Evolutionary conservation across 2,329 filamentous ascomycete species (phyloP).

Genomic region (Epichloe sylvatica): DNA sequence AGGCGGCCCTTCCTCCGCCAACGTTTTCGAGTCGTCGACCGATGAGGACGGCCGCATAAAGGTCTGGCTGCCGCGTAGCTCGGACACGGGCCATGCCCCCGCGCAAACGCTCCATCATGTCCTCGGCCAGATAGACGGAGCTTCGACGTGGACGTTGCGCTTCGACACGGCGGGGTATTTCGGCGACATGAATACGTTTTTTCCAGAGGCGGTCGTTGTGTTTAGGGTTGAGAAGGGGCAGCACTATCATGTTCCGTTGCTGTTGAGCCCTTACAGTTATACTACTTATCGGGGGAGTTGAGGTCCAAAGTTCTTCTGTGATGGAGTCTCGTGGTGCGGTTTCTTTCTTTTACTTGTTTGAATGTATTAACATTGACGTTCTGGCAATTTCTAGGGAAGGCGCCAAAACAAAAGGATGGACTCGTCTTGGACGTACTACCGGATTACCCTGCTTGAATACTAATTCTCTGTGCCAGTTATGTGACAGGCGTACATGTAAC

Average conservation of each 20-base stretch:
- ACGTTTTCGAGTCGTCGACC: slow-evolving; percentile 49
- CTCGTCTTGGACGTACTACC: no score
- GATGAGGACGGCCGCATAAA: slow-evolving; percentile 65
- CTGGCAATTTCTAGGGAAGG: no score
- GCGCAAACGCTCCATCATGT: slow-evolving; percentile 45
- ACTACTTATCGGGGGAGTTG: slow-evolving; percentile 65
- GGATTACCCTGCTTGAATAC: no score
- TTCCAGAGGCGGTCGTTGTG: slow-evolving; percentile 43
- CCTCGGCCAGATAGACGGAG: slow-evolving; percentile 27
- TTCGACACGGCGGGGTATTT: slow-evolving; percentile 66
- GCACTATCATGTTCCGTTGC: slow-evolving; percentile 66
- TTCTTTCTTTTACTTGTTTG: no score
- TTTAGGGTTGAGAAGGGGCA: slow-evolving; percentile 42
- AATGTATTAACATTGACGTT: no score
- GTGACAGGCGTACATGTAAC: no score
- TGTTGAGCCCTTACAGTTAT: slow-evolving; percentile 68
- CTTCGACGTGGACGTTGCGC: slow-evolving; percentile 50
- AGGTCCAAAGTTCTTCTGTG: slow-evolving; percentile 7
- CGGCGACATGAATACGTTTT: slow-evolving; percentile 46
- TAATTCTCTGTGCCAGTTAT: no score
- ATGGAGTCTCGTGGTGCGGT: no score
- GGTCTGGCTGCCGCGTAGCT: slow-evolving; percentile 49
- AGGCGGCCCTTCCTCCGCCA: slow-evolving; percentile 14
- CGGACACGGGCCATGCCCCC: slow-evolving; percentile 38
- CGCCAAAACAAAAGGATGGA: no score